Evolutionary conservation across 345 rosid genomes (phyloP).

Genomic region (Corymbia maculata): DNA sequence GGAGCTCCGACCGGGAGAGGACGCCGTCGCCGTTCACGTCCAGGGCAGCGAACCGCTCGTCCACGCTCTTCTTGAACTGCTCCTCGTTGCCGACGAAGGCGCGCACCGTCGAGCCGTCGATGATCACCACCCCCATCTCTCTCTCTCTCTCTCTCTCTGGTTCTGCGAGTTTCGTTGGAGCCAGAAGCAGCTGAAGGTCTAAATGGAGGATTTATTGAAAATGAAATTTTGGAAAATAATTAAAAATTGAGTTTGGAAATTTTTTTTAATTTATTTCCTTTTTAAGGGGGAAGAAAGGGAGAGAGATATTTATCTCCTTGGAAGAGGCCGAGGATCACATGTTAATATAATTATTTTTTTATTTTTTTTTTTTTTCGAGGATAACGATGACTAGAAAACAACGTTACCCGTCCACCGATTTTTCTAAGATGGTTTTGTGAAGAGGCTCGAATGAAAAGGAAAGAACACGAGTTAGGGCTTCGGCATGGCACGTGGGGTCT

Average conservation of each 20-base stretch:
- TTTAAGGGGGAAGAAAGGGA: not conserved
- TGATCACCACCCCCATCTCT: slow-evolving; percentile 10
- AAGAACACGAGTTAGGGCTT: rapidly evolving
- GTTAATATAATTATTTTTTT: not conserved
- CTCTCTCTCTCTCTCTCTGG: not conserved
- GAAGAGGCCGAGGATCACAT: not conserved
- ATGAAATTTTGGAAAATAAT: not conserved
- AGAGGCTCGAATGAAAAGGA: rapidly evolving
- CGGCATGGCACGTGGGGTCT: rapidly evolving
- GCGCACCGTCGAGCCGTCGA: slow-evolving; percentile 9
- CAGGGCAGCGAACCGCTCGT: slow-evolving; percentile 7
- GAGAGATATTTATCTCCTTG: not conserved
- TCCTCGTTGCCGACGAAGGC: slow-evolving; percentile 5
- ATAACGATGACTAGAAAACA: not conserved
- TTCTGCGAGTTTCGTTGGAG: not conserved
- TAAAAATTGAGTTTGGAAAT: not conserved
- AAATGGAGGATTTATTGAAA: not conserved
- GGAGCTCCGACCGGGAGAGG: slow-evolving; percentile 5
- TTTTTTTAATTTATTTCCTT: no score
- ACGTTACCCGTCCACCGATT: not conserved
- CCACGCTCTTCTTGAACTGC: slow-evolving; percentile 6
- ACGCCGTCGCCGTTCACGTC: slow-evolving; percentile 8
- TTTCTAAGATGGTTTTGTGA: not conserved
- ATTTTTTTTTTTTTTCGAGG: not conserved
- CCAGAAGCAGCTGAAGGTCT: rapidly evolving